Conservation (phyloP, 352 stramenopile species). For the Phytophthora fragariae region DNA sequence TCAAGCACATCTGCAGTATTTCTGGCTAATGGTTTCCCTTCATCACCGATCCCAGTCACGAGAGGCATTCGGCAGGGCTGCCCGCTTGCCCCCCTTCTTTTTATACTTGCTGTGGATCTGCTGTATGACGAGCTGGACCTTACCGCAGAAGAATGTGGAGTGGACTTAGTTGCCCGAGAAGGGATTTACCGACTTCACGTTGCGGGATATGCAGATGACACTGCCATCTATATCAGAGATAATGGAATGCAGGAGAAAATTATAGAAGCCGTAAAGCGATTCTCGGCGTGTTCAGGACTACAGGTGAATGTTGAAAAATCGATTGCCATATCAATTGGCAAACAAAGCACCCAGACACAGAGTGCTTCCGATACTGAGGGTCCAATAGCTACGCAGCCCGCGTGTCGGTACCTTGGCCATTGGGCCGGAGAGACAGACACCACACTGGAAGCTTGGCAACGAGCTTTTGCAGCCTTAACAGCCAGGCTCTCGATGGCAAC, state of each 20-base stretch:
- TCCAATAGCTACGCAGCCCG: not conserved
- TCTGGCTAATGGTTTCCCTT: not conserved
- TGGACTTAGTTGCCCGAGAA: not conserved
- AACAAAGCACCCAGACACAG: not conserved
- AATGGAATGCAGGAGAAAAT: not conserved
- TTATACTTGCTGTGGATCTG: not conserved
- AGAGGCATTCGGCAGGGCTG: not conserved
- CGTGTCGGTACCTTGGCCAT: not conserved
- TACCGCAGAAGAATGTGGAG: not conserved
- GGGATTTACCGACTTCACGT: not conserved
- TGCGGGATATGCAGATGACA: not conserved
- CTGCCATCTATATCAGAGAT: not conserved
- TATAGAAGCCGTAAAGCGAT: not conserved
- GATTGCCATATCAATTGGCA: not conserved
- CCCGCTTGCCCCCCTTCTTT: not conserved
- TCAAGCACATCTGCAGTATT: not conserved
- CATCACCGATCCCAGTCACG: not conserved
- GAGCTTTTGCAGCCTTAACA: not conserved
- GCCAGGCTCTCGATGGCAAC: not conserved
- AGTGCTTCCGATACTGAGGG: no score
- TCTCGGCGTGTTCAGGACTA: no score
- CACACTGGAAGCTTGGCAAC: not conserved
- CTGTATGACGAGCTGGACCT: not conserved
- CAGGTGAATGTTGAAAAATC: not conserved
- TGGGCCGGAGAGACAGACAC: not conserved